Evolutionary conservation across 2,329 filamentous ascomycete genomes (phyloP), one percentile per base, ranked within the genome.

Genomic region (Taxawa tesnikishii): DNA sequence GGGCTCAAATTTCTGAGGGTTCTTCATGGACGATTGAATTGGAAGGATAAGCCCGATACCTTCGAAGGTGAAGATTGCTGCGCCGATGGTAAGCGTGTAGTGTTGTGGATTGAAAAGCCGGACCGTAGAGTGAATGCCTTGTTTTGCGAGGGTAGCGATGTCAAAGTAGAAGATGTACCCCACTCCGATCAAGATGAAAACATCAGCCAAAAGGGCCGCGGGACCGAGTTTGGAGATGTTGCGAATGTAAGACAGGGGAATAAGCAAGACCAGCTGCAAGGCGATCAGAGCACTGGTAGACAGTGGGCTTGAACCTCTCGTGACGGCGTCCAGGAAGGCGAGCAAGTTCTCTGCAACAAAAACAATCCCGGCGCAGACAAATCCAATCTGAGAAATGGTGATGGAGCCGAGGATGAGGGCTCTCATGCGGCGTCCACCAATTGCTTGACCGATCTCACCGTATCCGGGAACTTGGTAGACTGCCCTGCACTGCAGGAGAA

Each of bases 21-120:
- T 62, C 45, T 70, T 71, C 79, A 84, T 84, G 35, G 74, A 79
- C 6, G 76, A 79, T 49, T 83, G 77, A 33, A 84, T 84, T 0
- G 79, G 79, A 6, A 84, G 60, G 40, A 84, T 82, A 15, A 84
- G 69, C 1, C 79, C 79, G 28, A 84, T 83, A 29, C 79, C 79
- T 50, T 84, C 79, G 43, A 83, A 84, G 0, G 79, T 83, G 56
- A 83, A 84, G 47, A 84, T 83, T 23, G 77, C 73, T 2, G 76
- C 73, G 32, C 79, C 79, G 29, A 84, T 68, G 15, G 78, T 83
- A 33, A 83, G 60, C 0, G 79, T 78, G 49, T 77, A 83, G 34
- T 70, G 64, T 15, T 63, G 59, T 0, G 79, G 73, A 52, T 83
- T 83, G 65, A 83, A 83, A 10, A 80, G 60, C 31, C 63, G 59